Conservation (phyloP, 148 eudicot species). For the Dianthus caryophyllus region DNA sequence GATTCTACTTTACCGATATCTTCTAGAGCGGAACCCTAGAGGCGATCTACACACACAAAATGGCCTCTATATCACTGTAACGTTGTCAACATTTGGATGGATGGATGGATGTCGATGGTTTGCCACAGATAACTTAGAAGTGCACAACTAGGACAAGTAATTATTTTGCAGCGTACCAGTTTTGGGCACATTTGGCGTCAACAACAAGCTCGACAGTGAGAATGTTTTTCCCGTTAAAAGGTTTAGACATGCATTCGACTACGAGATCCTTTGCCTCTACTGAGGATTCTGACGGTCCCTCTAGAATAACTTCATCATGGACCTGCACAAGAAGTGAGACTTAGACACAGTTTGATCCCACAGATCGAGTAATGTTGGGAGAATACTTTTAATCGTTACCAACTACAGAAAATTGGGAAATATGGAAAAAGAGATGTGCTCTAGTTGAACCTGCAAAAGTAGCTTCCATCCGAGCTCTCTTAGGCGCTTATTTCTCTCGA, state of each 20-base stretch:
- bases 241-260: constrained; percentile 87
- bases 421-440: not conserved
- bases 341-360: not conserved
- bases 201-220: constrained; percentile 72
- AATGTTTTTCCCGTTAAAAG: constrained; percentile 70
- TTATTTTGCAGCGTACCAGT: constrained; percentile 82
- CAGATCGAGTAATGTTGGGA: not conserved
- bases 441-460: constrained; percentile 70
- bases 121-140: not conserved
- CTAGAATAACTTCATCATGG: constrained; percentile 89
- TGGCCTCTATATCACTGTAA: constrained; percentile 1
- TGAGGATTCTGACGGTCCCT: constrained; percentile 89
- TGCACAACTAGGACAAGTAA: not conserved
- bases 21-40: not conserved
- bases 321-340: constrained; percentile 41
- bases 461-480: constrained; percentile 90
- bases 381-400: not conserved
- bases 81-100: not conserved
- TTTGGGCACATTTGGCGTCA: constrained; percentile 81
- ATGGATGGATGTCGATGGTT: not conserved
- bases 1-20: not conserved
- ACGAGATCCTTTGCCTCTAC: constrained; percentile 75
- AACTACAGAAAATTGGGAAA: not conserved
- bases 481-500: constrained; percentile 53
- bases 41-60: constrained; percentile 4